These are phyloP conservation scores for Populus simonii DNA, from an alignment of 345 rosid species.

Conservation along the genomic window DNA sequence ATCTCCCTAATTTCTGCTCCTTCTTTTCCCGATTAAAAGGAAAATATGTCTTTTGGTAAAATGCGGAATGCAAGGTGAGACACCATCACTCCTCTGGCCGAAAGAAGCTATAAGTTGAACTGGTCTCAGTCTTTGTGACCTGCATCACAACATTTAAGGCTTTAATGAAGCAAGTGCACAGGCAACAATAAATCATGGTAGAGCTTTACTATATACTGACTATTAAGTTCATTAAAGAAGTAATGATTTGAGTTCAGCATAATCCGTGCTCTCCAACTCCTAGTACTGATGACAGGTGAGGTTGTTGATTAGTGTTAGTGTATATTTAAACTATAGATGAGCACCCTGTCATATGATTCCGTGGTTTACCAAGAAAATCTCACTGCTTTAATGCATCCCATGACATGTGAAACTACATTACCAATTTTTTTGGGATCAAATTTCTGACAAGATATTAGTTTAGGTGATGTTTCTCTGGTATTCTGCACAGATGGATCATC, in stretches of 20 bases:
- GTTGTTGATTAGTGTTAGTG: background rate
- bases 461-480: background rate
- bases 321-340: background rate
- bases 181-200: background rate
- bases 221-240: too few species aligned
- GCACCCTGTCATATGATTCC: background rate
- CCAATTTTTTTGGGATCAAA: background rate
- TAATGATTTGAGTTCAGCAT: too few species aligned
- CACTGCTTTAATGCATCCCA: background rate
- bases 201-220: background rate
- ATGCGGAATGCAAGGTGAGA: background rate
- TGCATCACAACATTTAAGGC: slow-evolving; percentile 25
- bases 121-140: slow-evolving; percentile 65
- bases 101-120: slow-evolving; percentile 54
- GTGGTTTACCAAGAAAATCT: background rate
- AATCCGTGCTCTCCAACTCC: too few species aligned
- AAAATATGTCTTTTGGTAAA: background rate
- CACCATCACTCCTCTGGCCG: slow-evolving; percentile 49
- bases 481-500: background rate
- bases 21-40: background rate
- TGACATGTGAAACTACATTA: background rate
- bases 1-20: background rate
- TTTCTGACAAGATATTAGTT: background rate
- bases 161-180: background rate
- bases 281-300: background rate